Base-by-base conservation (phyloP, 2,329 filamentous ascomycete species). In the Immersiporthe knoxdaviesiana region DNA sequence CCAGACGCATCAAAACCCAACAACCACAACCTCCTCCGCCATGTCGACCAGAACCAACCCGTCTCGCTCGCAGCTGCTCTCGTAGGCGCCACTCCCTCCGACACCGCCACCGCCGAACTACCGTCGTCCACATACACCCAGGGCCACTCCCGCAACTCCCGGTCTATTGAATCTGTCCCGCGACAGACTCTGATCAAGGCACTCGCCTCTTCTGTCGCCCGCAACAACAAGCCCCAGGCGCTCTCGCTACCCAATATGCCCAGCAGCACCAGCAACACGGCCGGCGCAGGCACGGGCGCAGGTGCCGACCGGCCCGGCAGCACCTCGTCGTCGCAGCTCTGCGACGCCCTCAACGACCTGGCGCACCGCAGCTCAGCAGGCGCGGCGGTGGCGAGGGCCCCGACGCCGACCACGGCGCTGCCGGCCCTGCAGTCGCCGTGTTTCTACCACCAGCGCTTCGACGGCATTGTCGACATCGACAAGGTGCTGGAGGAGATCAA, bases 371-470 rank as follows among this genome's bases (percentile, higher is more conserved):
- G 44, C 79, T 47, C 65, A n/a, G 35, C 35, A 35, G 35, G 35
- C 35, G 27, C 18, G 16, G 24, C 32, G 14, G 41, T 30, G 1
- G 24, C 58, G 21, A 18, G 8, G 18, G 37, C 21, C 10, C 56
- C 10, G 11, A 47, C 82, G 50, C 78, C 78, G 71, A 83, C 74
- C 77, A 86, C 75, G 72, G 84, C 86, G 21, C 85, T 94, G 73
- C 87, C 90, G 14, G 86, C 91, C 12, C 83, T 98, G 66, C 91
- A 95, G 75, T 97, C 94, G 59, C 96, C 96, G 18, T 99, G 96
- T 83, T 99, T 97, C 82, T 98, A 97, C 82, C 96, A 99, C 81
- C 92, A 97, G 81, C 90, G 95, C 72, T 99, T 99, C 77, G 96
- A 97, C 75, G 94, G 97, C 78, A 93, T 94, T 11, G 93, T 99